These are phyloP conservation scores for Rutstroemia sp. DNA, from an alignment of 2,329 filamentous ascomycete genomes.

Conservation along the genomic window DNA sequence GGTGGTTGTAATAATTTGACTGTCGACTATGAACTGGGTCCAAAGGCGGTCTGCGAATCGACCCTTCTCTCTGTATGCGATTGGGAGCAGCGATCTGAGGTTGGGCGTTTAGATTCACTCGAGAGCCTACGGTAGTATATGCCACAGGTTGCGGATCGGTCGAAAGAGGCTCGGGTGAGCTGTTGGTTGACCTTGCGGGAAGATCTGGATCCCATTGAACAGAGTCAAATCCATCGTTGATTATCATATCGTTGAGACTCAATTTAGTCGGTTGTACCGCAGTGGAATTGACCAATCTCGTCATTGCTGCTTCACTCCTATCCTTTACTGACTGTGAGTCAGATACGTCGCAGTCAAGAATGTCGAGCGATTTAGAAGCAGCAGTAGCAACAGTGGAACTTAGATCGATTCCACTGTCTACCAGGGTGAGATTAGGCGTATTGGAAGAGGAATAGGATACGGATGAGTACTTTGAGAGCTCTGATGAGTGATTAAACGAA, in stretches of 20 bases:
- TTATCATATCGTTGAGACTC: not conserved
- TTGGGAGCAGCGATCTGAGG: conserved; percentile 28
- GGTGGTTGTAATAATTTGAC: conserved; percentile 16
- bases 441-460: not conserved
- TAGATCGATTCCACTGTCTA: conserved; percentile 2
- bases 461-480: not conserved
- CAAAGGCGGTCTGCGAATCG: conserved; percentile 23
- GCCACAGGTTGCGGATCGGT: conserved; percentile 25
- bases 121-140: conserved; percentile 31
- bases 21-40: conserved; percentile 18
- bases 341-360: conserved; percentile 2
- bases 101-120: conserved; percentile 25
- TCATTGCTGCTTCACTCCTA: conserved; percentile 9
- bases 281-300: conserved; percentile 1
- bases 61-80: conserved; percentile 30
- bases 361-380: not conserved
- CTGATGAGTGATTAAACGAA: not conserved
- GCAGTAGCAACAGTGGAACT: not conserved
- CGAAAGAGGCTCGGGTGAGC: conserved; percentile 26
- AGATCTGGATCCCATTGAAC: conserved; percentile 28
- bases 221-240: conserved; percentile 26
- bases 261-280: not conserved
- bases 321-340: conserved; percentile 8
- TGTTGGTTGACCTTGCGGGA: conserved; percentile 16
- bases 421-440: not conserved